These are phyloP conservation scores for Nannizziopsis barbatae DNA, from an alignment of 2,329 filamentous ascomycete genomes.

Conservation along the genomic window DNA sequence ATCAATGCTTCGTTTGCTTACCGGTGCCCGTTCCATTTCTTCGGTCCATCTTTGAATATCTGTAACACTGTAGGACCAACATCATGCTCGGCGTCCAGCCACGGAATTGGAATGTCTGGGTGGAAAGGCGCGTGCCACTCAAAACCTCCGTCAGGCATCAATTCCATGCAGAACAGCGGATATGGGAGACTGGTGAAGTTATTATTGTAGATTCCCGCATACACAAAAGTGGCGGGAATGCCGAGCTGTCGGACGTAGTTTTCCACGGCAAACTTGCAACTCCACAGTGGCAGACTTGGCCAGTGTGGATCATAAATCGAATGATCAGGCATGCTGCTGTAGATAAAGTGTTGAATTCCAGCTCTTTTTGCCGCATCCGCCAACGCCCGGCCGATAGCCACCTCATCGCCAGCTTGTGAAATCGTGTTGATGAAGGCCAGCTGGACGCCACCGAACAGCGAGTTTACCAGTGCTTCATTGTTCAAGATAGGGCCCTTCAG, in stretches of 20 bases:
- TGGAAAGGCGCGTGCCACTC: constrained; percentile 91
- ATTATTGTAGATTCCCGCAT: constrained; percentile 97
- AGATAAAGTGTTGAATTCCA: constrained; percentile 79
- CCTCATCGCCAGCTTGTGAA: constrained; percentile 80
- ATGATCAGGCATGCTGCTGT: constrained; percentile 95
- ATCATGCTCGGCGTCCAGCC: constrained; percentile 94
- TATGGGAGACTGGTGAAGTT: constrained; percentile 92
- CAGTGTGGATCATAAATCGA: constrained; percentile 63
- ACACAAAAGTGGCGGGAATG: constrained; percentile 82
- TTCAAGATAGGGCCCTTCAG: constrained; percentile 57
- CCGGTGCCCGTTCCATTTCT: constrained; percentile 69
- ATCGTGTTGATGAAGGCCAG: constrained; percentile 97
- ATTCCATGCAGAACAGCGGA: constrained; percentile 89
- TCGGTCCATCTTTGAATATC: constrained; percentile 84
- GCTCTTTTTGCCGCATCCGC: constrained; percentile 80
- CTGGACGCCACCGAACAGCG: constrained; percentile 72
- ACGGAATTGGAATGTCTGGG: constrained; percentile 76
- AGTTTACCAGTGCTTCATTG: constrained; percentile 59
- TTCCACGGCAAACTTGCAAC: constrained; percentile 83
- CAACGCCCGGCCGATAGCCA: constrained; percentile 74
- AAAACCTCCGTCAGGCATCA: constrained; percentile 74
- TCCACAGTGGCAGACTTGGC: constrained; percentile 82
- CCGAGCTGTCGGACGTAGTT: constrained; percentile 76
- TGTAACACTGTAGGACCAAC: constrained; percentile 85
- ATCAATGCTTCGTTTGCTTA: constrained; percentile 29